Evolutionary conservation across 2,329 filamentous ascomycete species (phyloP).

Genomic region (Thelonectria rubi): DNA sequence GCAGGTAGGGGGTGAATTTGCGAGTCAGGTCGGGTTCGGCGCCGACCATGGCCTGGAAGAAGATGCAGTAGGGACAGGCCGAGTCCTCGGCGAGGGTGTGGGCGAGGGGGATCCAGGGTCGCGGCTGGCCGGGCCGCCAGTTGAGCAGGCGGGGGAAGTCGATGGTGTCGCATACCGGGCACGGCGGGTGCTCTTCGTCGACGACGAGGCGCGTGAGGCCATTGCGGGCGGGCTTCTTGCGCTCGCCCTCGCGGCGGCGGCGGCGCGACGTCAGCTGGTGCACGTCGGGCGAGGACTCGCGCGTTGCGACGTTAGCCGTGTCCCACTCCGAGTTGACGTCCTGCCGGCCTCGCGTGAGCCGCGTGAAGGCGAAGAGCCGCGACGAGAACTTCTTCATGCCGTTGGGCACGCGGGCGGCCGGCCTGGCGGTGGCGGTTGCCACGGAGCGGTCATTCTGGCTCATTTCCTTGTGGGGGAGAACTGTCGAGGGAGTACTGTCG

Average conservation of each 20-base stretch:
- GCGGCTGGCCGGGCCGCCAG: slow-evolving; percentile 48
- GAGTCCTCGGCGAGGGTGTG: slow-evolving; percentile 45
- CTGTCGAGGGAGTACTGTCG: slow-evolving; percentile 3
- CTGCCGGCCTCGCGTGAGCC: slow-evolving; percentile 42
- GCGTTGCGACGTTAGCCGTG: slow-evolving; percentile 29
- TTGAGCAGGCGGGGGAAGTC: slow-evolving; percentile 49
- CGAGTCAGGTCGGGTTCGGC: slow-evolving; percentile 41
- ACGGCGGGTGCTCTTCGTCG: slow-evolving; percentile 42
- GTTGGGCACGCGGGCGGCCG: slow-evolving; percentile 25
- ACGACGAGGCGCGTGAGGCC: slow-evolving; percentile 43
- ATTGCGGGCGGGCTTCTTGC: slow-evolving; percentile 40
- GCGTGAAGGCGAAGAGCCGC: slow-evolving; percentile 47
- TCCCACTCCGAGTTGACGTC: slow-evolving; percentile 38
- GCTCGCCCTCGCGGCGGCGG: slow-evolving; percentile 33
- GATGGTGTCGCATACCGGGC: slow-evolving; percentile 47
- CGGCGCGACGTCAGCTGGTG: slow-evolving; percentile 48
- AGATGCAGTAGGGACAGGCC: slow-evolving; percentile 50
- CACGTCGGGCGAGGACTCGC: slow-evolving; percentile 44
- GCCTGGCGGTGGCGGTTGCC: slow-evolving; percentile 34
- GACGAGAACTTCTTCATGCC: slow-evolving; percentile 50
- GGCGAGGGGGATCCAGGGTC: slow-evolving; percentile 50
- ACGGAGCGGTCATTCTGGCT: slow-evolving; percentile 41
- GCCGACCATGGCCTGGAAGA: slow-evolving; percentile 49
- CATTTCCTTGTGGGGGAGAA: slow-evolving; percentile 31
- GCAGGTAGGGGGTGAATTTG: slow-evolving; percentile 51